A percentile compares a stretch with the other conserved stretches of the same genome.
Conservation (phyloP, 192 early-diverging fungal genomes). For the Obelidium mucronatum region DNA sequence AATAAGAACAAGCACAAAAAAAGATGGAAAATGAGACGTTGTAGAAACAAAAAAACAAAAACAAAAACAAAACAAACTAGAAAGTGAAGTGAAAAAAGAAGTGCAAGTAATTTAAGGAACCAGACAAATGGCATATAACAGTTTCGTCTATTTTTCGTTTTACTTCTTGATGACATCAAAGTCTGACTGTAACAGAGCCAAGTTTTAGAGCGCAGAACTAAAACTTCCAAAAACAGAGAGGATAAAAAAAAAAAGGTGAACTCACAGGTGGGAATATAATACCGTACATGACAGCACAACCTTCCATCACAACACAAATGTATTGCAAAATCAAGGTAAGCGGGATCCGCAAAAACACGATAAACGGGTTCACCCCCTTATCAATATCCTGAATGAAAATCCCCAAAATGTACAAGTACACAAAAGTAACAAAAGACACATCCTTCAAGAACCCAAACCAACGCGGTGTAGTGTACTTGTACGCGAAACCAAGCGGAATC, state of each 20-base stretch:
- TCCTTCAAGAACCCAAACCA: conserved; percentile 66
- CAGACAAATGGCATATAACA: neutral
- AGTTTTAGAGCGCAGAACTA: neutral
- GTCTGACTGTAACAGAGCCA: conserved; percentile 26
- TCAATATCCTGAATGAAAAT: conserved; percentile 63
- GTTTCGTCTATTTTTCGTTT: neutral
- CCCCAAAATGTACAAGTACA: conserved; percentile 62
- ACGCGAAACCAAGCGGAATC: conserved; percentile 50
- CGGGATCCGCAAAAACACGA: conserved; percentile 52
- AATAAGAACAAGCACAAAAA: neutral
- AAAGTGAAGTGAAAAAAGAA: conserved; percentile 4
- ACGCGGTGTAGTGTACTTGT: conserved; percentile 50
- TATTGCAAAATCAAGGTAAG: conserved; percentile 57
- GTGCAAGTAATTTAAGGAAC: neutral
- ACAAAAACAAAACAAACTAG: neutral
- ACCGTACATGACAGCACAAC: conserved; percentile 56
- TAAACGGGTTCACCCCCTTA: conserved; percentile 50
- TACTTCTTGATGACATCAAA: conserved; percentile 67
- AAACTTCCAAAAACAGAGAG: neutral
- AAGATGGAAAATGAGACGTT: neutral
- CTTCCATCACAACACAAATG: conserved; percentile 54
- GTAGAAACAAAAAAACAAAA: conserved; percentile 2
- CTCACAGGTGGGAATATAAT: conserved; percentile 53
- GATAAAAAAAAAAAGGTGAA: conserved; percentile 4
- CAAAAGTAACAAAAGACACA: conserved; percentile 58